These are phyloP conservation scores for Nectriaceae sp. DNA, from an alignment of 2,329 filamentous ascomycete genomes.

Conservation along the genomic window DNA sequence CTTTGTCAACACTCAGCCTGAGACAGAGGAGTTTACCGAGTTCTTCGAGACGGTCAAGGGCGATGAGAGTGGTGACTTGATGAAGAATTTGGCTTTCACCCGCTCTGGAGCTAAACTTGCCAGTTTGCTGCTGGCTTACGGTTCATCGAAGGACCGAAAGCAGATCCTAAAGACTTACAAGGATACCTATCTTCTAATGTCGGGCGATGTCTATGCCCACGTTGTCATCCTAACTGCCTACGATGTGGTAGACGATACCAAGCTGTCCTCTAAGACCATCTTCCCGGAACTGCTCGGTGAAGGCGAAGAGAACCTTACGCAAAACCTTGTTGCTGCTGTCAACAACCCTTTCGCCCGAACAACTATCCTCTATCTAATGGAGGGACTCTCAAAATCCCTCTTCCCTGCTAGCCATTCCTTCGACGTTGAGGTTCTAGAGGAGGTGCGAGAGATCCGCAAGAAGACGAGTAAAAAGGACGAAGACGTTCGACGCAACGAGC, in stretches of 20 bases:
- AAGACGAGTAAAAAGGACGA: slow-evolving; percentile 93
- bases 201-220: slow-evolving; percentile 77
- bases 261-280: slow-evolving; percentile 81
- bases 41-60: slow-evolving; percentile 90
- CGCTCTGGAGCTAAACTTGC: slow-evolving; percentile 82
- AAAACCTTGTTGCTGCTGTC: slow-evolving; percentile 65
- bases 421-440: slow-evolving; percentile 71
- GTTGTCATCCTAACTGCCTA: slow-evolving; percentile 81
- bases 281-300: slow-evolving; percentile 84
- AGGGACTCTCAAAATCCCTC: slow-evolving; percentile 61
- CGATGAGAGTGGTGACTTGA: slow-evolving; percentile 84
- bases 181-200: slow-evolving; percentile 84
- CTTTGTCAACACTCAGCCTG: slow-evolving; percentile 76
- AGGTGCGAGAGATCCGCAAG: slow-evolving; percentile 77
- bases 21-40: slow-evolving; percentile 79
- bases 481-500: slow-evolving; percentile 71
- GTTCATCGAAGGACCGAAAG: slow-evolving; percentile 90
- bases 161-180: slow-evolving; percentile 86
- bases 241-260: slow-evolving; percentile 93
- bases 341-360: slow-evolving; percentile 67
- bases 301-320: slow-evolving; percentile 60
- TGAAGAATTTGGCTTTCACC: slow-evolving; percentile 97
- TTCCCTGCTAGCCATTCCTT: slow-evolving; percentile 63
- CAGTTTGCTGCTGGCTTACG: slow-evolving; percentile 79
- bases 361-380: slow-evolving; percentile 80